Base-by-base conservation (phyloP, 371 early-diverging fungal genomes). In the Choanephora cucurbitarum region DNA sequence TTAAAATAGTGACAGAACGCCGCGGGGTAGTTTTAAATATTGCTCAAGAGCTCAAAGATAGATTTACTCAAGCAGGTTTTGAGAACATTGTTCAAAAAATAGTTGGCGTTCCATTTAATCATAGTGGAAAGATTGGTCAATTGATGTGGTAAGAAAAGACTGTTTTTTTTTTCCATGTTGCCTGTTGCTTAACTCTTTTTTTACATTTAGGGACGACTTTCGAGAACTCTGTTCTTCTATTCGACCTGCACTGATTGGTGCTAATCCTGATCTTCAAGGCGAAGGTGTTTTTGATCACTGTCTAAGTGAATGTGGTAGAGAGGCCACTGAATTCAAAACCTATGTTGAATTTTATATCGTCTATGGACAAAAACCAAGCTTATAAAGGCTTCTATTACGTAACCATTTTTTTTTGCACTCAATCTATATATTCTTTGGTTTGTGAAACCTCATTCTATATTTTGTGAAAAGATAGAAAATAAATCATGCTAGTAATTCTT, bases 191-290 rank as follows among this genome's bases (percentile, higher is more conserved):
- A 44, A 9, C 46, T 41, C 56, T 10, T 22, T 11, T 23, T 66
- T 7, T 53, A 52, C 39, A 55, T 52, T 10, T 43, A 68, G 69
- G 70, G 57, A 56, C 11, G 72, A 72, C 39, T 68, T 59, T 37
- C 23, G 19, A 28, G 57, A 68, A 17, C 60, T 34, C 10, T 62
- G 46, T 39, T 19, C 32, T 2, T 60, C 62, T 14, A 1, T 65
- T 22, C 48, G 63, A 42, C 56, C 60, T n/a, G 49, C 49, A 11
- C 37, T 72, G 50, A 34, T 44, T 1, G 48, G 48, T 21, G 28
- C 32, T 0, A 58, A 62, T 22, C 47, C 59, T 0, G 51, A 49
- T 15, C 62, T 53, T 41, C 49, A 52, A 32, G 55, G 62, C 10
- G 39, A 19, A 32, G 57, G 56, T 3, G 51, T 40, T 8, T 63